Conservation (phyloP, 225 moss, liverwort and hornwort genomes). For the Ulota crispa region DNA sequence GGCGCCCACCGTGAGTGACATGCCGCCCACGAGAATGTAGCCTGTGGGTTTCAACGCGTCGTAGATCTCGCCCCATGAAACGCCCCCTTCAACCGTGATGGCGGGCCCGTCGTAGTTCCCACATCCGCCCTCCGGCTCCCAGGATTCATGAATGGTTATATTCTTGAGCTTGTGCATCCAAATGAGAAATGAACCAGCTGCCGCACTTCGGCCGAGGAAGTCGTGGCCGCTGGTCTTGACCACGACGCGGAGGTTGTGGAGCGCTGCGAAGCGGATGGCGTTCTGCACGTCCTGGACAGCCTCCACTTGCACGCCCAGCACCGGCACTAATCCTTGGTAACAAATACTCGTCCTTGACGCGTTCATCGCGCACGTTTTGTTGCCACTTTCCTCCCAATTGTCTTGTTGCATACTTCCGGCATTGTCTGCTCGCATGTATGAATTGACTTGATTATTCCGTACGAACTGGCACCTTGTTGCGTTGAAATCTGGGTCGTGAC, state of each 20-base stretch:
- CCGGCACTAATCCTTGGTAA: slow-evolving; percentile 40
- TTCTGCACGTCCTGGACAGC: slow-evolving; percentile 33
- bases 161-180: slow-evolving; percentile 46
- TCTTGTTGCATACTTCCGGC: slow-evolving; percentile 46
- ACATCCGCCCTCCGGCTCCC: neutral
- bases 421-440: slow-evolving; percentile 37
- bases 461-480: slow-evolving; percentile 21
- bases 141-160: slow-evolving; percentile 27
- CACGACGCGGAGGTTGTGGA: slow-evolving; percentile 38
- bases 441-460: slow-evolving; percentile 10
- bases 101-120: slow-evolving; percentile 18
- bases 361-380: slow-evolving; percentile 25
- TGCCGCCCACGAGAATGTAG: slow-evolving; percentile 34
- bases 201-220: slow-evolving; percentile 42
- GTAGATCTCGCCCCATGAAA: slow-evolving; percentile 46
- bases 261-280: slow-evolving; percentile 32
- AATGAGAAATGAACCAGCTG: slow-evolving; percentile 42
- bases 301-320: slow-evolving; percentile 43
- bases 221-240: slow-evolving; percentile 55
- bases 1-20: slow-evolving; percentile 37
- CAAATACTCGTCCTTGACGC: slow-evolving; percentile 19
- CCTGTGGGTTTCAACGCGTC: slow-evolving; percentile 27
- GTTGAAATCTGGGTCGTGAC: slow-evolving; percentile 45
- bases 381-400: slow-evolving; percentile 45
- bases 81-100: slow-evolving; percentile 37